A percentile compares a stretch with the other conserved stretches of the same genome.
Evolutionary conservation across 225 moss, liverwort and hornwort species (phyloP).

Genomic region (Antitrichia curtipendula): DNA sequence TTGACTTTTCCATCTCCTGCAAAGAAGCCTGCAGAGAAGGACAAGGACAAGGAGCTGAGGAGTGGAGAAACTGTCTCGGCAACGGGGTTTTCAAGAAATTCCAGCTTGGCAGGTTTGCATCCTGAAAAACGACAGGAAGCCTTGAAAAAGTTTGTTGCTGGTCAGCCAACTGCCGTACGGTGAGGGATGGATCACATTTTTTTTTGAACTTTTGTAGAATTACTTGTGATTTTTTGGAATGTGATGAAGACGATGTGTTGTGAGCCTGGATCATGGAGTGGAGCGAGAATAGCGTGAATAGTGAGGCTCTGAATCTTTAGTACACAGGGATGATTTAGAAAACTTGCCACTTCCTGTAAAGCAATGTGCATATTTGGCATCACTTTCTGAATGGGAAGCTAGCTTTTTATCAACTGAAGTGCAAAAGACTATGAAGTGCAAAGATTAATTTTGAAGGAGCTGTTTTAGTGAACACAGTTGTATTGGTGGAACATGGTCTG

Average conservation of each 20-base stretch:
- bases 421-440: background rate
- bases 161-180: background rate
- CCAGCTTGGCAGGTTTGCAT: background rate
- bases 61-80: background rate
- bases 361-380: background rate
- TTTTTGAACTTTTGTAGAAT: background rate
- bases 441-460: background rate
- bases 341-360: background rate
- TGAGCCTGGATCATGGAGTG: background rate
- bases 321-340: background rate
- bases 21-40: background rate
- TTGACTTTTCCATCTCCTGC: background rate
- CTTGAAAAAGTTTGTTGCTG: background rate
- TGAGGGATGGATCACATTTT: background rate
- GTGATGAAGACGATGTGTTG: background rate
- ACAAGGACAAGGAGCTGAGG: background rate
- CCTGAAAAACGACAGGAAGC: background rate
- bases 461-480: background rate
- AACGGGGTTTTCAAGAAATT: conserved; percentile 2
- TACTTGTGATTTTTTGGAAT: background rate
- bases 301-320: background rate
- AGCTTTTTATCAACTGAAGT: background rate
- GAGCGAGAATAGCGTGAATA: background rate
- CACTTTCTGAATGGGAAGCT: no score
- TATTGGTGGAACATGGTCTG: background rate